These are phyloP conservation scores for Plantago major DNA, from an alignment of 257 asterid species.

Conservation along the genomic window DNA sequence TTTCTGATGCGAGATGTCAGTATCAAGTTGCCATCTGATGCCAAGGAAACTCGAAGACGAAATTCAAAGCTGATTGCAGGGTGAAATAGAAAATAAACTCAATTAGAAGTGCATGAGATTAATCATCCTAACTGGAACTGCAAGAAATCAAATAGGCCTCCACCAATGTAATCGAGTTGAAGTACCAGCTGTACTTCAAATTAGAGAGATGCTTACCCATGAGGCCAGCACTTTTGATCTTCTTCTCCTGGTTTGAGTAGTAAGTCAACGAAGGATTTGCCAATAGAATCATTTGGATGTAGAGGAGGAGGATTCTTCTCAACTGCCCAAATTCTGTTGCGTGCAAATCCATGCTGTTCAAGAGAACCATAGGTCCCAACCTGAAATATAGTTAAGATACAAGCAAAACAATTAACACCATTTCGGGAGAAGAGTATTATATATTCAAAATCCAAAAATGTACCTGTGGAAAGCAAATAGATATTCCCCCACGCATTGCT, in stretches of 20 bases:
- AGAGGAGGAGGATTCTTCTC: constrained; percentile 81
- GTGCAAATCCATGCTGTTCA: constrained; percentile 84
- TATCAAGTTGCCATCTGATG: constrained; percentile 71
- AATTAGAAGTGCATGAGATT: not conserved
- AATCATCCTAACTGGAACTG: not conserved
- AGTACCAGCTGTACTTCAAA: not conserved
- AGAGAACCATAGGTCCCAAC: constrained; percentile 62
- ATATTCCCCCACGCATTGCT: constrained; percentile 90
- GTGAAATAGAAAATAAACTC: constrained; percentile 5
- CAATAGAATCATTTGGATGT: constrained; percentile 44
- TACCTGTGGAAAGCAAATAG: constrained; percentile 92
- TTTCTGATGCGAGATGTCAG: constrained; percentile 86
- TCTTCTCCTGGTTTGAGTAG: constrained; percentile 85
- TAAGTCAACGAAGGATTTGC: constrained; percentile 75
- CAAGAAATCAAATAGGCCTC: constrained; percentile 1
- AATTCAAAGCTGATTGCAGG: constrained; percentile 56
- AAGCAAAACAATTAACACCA: constrained; percentile 6
- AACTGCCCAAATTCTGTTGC: constrained; percentile 73
- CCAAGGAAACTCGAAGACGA: constrained; percentile 74
- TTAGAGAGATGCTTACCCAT: constrained; percentile 42
- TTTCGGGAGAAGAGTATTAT: not conserved
- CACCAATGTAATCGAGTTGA: too few species aligned
- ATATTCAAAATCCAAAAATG: not conserved
- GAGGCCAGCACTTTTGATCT: constrained; percentile 85
- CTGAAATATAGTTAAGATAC: constrained; percentile 32